Percentiles rank a stretch among this genome's conserved stretches.
Conservation (phyloP, 441 rosid genomes). For the Adansonia gregorii region DNA sequence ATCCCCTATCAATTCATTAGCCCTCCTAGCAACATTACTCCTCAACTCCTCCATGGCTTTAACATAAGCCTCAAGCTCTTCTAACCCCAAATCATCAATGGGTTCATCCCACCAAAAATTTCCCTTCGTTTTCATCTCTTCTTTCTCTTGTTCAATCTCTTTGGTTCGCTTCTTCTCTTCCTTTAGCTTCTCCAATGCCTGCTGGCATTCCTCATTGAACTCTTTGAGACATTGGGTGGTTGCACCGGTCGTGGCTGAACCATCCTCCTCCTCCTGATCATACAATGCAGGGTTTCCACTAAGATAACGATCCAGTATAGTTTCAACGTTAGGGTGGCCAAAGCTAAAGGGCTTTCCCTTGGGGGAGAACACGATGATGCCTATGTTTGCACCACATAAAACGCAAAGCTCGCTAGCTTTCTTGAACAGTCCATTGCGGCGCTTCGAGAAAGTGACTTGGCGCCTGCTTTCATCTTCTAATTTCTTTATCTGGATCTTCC, state of each 20-base stretch:
- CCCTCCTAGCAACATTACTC: conserved; percentile 35
- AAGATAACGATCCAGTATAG: conserved; percentile 36
- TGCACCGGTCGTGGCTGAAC: not conserved
- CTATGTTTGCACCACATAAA: conserved; percentile 45
- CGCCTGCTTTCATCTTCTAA: conserved; percentile 21
- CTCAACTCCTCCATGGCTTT: conserved; percentile 42
- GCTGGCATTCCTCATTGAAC: conserved; percentile 34
- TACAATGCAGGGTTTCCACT: not conserved
- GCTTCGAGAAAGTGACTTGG: conserved; percentile 43
- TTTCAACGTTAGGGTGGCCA: conserved; percentile 42
- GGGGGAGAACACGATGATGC: conserved; percentile 47
- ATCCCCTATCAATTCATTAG: conserved; percentile 30
- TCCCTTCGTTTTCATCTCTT: conserved; percentile 15
- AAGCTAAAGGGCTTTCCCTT: conserved; percentile 42
- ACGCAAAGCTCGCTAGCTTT: conserved; percentile 53
- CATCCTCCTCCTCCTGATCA: not conserved
- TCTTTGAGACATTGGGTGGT: not conserved
- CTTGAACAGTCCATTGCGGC: conserved; percentile 43
- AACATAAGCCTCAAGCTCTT: conserved; percentile 47
- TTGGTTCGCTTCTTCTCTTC: conserved; percentile 37
- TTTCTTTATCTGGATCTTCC: conserved; percentile 37
- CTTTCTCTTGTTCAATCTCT: conserved; percentile 29
- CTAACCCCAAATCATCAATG: conserved; percentile 36
- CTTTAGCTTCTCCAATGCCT: conserved; percentile 36
- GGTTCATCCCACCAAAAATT: conserved; percentile 51